Percentiles rank a stretch among this genome's conserved stretches.
Conservation (phyloP, 2,329 filamentous ascomycete species). For the Aureobasidium leucospermi region DNA sequence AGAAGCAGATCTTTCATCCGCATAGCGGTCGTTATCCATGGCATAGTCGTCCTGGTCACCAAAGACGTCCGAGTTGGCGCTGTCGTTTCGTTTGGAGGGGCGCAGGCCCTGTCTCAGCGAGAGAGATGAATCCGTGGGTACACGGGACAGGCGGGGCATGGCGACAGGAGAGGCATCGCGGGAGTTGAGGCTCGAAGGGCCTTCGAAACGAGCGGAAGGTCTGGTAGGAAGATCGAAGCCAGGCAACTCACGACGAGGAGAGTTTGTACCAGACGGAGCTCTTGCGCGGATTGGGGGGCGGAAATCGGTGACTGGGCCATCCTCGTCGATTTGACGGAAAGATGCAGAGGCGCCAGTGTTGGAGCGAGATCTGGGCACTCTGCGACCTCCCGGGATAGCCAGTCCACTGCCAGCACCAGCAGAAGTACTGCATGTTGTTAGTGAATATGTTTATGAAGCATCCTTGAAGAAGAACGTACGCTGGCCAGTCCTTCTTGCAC, state of each 20-base stretch:
- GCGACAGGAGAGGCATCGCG: constrained; percentile 44
- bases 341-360: constrained; percentile 59
- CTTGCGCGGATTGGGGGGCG: constrained; percentile 48
- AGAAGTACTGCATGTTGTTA: constrained; percentile 14
- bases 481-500: constrained; percentile 62
- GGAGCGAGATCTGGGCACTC: constrained; percentile 48
- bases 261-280: constrained; percentile 32
- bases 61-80: constrained; percentile 39
- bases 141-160: constrained; percentile 42
- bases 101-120: constrained; percentile 42
- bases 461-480: constrained; percentile 37
- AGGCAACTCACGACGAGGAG: constrained; percentile 34
- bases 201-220: constrained; percentile 54
- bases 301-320: constrained; percentile 43
- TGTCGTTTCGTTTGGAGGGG: constrained; percentile 23
- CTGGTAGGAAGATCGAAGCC: constrained; percentile 39
- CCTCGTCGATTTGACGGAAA: constrained; percentile 48
- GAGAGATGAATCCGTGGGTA: constrained; percentile 49
- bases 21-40: constrained; percentile 42
- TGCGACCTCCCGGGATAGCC: constrained; percentile 19
- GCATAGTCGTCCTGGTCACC: constrained; percentile 42
- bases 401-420: not conserved
- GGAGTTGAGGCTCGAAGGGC: constrained; percentile 33
- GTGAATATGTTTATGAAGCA: constrained; percentile 1
- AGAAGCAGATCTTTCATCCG: constrained; percentile 45